Evolutionary conservation across 164 flowering plant genomes (phyloP).

Genomic region (Aristolochia californica): DNA sequence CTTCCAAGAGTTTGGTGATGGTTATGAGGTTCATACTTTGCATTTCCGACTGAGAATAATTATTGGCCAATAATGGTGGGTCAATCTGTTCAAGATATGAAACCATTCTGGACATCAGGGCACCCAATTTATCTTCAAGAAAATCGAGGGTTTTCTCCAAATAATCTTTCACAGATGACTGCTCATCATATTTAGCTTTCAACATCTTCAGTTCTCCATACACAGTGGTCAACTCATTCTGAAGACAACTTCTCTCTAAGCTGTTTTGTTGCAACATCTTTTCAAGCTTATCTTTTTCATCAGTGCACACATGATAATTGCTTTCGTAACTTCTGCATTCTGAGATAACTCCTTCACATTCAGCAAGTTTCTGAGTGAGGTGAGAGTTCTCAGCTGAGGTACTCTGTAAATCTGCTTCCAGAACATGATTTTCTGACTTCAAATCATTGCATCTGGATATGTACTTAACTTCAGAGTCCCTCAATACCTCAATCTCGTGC

Average conservation of each 20-base stretch:
- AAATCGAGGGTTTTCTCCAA: constrained; percentile 30
- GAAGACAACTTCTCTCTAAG: constrained; percentile 30
- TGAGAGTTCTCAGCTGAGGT: constrained; percentile 38
- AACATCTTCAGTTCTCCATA: constrained; percentile 37
- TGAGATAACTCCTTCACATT: constrained; percentile 30
- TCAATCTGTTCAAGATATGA: constrained; percentile 17
- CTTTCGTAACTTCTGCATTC: constrained; percentile 36
- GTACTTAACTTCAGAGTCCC: constrained; percentile 32
- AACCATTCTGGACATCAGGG: constrained; percentile 22
- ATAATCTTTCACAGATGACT: constrained; percentile 26
- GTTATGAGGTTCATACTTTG: constrained; percentile 22
- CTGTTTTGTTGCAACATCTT: constrained; percentile 32
- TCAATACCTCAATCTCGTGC: constrained; percentile 39
- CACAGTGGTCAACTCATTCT: constrained; percentile 29
- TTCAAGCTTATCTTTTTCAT: constrained; percentile 39
- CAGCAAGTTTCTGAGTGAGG: constrained; percentile 41
- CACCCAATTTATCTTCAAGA: constrained; percentile 36
- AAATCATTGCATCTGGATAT: constrained; percentile 38
- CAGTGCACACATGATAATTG: constrained; percentile 38
- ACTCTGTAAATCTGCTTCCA: constrained; percentile 42
- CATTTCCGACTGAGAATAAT: constrained; percentile 13
- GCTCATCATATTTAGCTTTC: constrained; percentile 25
- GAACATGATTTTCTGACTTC: constrained; percentile 32
- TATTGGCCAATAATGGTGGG: constrained; percentile 12
- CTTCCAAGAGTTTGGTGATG: constrained; percentile 32